phyloP scores from a whole-genome alignment of 495 filamentous ascomycete species.

The Neurospora discreta region DNA sequence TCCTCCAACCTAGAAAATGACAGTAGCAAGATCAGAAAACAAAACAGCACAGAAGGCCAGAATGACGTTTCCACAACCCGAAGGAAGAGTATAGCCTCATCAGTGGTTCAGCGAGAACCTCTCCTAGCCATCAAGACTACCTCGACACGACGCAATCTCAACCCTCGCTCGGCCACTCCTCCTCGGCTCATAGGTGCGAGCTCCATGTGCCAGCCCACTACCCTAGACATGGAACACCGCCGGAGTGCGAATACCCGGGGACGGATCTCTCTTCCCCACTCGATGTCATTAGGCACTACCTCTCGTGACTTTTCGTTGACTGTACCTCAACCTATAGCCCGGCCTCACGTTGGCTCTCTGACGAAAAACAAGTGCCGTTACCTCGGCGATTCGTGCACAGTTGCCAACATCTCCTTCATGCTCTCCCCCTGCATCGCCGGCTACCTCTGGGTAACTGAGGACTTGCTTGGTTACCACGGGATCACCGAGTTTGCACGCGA shows the following conservation, averaged over 20 bases:
- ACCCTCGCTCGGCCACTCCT: neutral
- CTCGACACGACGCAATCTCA: conserved; percentile 7
- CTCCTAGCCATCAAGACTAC: neutral
- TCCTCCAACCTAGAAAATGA: neutral
- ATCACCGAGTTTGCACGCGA: conserved; percentile 19
- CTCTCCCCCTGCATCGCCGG: conserved; percentile 34
- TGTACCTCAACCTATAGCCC: neutral
- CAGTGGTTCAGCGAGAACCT: conserved; percentile 1
- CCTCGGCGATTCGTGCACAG: conserved; percentile 14
- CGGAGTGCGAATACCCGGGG: neutral
- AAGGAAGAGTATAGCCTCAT: neutral
- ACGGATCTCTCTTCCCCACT: conserved; percentile 1
- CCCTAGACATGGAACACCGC: neutral
- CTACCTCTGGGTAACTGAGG: conserved; percentile 30
- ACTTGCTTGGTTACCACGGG: conserved; percentile 32
- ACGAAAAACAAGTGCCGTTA: neutral
- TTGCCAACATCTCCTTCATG: conserved; percentile 29
- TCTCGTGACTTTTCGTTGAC: neutral
- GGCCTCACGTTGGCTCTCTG: neutral
- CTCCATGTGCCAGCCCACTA: conserved; percentile 10
- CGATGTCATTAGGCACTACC: conserved; percentile 8
- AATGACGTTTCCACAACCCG: neutral
- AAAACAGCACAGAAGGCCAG: neutral
- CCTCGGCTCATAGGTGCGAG: neutral
- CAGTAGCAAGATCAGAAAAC: conserved; percentile 4